Percentiles rank a stretch among this genome's conserved stretches.
These are phyloP conservation scores for Tylopilus sp. DNA, from an alignment of 1,284 basidiomycete genomes.

Conservation along the genomic window DNA sequence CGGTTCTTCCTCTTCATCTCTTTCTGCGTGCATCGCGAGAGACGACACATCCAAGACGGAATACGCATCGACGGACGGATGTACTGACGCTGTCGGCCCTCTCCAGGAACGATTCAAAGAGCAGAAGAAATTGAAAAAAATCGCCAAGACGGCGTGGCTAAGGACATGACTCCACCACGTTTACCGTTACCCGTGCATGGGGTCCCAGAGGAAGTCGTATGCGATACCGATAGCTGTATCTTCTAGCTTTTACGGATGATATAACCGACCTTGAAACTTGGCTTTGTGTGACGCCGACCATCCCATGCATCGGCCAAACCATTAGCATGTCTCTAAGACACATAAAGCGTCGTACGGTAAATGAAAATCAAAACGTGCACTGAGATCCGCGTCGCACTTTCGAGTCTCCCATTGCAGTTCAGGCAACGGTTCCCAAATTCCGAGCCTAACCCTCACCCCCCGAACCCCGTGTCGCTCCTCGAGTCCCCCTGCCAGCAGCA, in stretches of 20 bases:
- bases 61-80: slow-evolving; percentile 22
- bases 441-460: background rate
- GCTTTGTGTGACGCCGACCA: background rate
- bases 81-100: slow-evolving; percentile 19
- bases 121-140: slow-evolving; percentile 78
- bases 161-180: slow-evolving; percentile 43
- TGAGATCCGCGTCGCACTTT: too few species aligned
- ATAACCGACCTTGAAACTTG: slow-evolving; percentile 1
- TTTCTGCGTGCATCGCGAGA: slow-evolving; percentile 22
- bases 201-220: background rate
- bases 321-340: too few species aligned
- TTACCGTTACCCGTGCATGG: background rate
- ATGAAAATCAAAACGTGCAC: too few species aligned
- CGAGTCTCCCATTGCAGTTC: too few species aligned
- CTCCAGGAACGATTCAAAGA: slow-evolving; percentile 80
- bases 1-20: slow-evolving; percentile 9
- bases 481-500: background rate
- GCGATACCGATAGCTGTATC: slow-evolving; percentile 7
- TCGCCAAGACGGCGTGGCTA: slow-evolving; percentile 84
- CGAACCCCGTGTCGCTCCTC: background rate
- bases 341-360: too few species aligned
- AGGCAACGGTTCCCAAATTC: too few species aligned
- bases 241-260: slow-evolving; percentile 5
- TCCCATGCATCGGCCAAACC: too few species aligned
- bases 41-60: slow-evolving; percentile 19